These are phyloP conservation scores for Diplodia sapinea DNA, from an alignment of 2,329 filamentous ascomycete genomes.

Conservation along the genomic window DNA sequence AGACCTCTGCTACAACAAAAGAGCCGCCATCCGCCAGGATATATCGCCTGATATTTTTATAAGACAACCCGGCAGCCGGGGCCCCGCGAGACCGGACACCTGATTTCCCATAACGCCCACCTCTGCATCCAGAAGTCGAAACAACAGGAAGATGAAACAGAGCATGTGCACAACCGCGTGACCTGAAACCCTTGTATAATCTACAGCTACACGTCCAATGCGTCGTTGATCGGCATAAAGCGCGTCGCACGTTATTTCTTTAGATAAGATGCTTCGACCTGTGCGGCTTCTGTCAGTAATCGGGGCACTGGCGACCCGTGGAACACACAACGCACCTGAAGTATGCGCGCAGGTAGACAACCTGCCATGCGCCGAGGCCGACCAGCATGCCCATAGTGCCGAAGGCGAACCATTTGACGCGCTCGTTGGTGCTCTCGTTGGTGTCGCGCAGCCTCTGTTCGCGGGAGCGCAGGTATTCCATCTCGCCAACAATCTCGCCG, in stretches of 20 bases:
- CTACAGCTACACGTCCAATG: constrained; percentile 27
- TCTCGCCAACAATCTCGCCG: constrained; percentile 85
- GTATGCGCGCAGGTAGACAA: constrained; percentile 95
- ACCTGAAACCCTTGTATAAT: constrained; percentile 26
- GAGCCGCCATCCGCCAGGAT: constrained; percentile 5
- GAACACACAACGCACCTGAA: constrained; percentile 70
- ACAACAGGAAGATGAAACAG: constrained; percentile 20
- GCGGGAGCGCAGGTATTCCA: constrained; percentile 89
- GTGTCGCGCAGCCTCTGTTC: constrained; percentile 98
- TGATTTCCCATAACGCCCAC: constrained; percentile 8
- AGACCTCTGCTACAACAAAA: constrained; percentile 4
- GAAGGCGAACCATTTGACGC: constrained; percentile 98
- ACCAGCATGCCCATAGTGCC: constrained; percentile 90
- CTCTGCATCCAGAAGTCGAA: constrained; percentile 17
- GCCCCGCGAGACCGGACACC: not conserved
- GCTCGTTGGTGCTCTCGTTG: constrained; percentile 98
- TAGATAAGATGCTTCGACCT: constrained; percentile 60
- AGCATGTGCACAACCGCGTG: constrained; percentile 25
- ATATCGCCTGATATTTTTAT: constrained; percentile 26
- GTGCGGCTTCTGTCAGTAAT: constrained; percentile 4
- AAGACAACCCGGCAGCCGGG: constrained; percentile 18
- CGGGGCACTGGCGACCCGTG: no score
- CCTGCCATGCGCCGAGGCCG: constrained; percentile 92
- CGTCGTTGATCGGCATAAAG: constrained; percentile 29
- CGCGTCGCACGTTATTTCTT: constrained; percentile 17